Evolutionary conservation across 2,329 filamentous ascomycete genomes (phyloP).

Genomic region (Herpotrichia juniperi): DNA sequence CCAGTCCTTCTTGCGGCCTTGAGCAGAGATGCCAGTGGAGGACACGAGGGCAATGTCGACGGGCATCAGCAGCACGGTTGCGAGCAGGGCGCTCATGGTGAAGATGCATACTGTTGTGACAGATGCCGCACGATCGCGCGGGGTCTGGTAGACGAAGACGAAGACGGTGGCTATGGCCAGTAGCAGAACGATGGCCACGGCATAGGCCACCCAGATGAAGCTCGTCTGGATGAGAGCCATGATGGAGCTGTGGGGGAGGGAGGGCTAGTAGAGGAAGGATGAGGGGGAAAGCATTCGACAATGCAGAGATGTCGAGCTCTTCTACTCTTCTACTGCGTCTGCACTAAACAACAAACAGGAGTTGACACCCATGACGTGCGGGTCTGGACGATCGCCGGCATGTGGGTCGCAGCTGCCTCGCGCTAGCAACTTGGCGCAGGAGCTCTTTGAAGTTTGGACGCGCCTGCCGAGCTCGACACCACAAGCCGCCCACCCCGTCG

Average conservation of each 20-base stretch:
- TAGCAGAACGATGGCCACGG: conserved; percentile 77
- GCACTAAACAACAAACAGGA: not conserved
- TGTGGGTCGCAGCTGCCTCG: conserved; percentile 13
- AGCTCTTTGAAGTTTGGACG: conserved; percentile 27
- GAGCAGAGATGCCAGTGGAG: conserved; percentile 76
- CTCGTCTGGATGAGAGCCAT: conserved; percentile 82
- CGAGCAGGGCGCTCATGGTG: conserved; percentile 84
- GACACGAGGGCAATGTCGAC: conserved; percentile 96
- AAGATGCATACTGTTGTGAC: conserved; percentile 87
- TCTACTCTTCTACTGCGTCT: too few species aligned
- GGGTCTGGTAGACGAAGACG: conserved; percentile 89
- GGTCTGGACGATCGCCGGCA: conserved; percentile 9
- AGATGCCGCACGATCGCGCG: conserved; percentile 80
- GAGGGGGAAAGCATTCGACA: not conserved
- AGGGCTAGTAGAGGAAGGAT: not conserved
- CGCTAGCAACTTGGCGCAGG: conserved; percentile 13
- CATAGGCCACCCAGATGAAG: conserved; percentile 95
- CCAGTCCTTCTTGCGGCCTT: conserved; percentile 92
- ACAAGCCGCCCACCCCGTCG: conserved; percentile 2
- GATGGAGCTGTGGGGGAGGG: conserved; percentile 9
- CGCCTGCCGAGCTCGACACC: conserved; percentile 16
- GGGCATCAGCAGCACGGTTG: conserved; percentile 88
- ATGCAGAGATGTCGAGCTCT: conserved; percentile 1
- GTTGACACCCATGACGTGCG: conserved; percentile 3
- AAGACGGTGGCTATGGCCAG: conserved; percentile 81